phyloP scores from a whole-genome alignment of 805 yeast genomes.

The Jamesozyma gamospora region DNA sequence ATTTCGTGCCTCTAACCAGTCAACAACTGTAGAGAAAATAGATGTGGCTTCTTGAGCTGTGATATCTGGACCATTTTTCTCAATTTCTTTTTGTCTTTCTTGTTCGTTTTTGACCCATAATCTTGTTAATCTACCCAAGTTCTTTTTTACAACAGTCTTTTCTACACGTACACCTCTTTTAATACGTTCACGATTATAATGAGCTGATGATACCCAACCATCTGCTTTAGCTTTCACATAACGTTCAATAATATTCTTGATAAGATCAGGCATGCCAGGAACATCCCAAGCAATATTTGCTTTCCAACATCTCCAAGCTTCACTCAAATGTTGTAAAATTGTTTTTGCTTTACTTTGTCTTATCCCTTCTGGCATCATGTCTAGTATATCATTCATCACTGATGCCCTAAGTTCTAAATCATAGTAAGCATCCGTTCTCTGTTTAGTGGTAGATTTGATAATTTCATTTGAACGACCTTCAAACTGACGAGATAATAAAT shows the following conservation, averaged over 20 bases:
- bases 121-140: conserved; percentile 82
- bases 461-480: conserved; percentile 93
- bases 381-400: conserved; percentile 90
- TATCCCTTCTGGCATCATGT: conserved; percentile 93
- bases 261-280: conserved; percentile 89
- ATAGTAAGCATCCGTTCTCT: conserved; percentile 87
- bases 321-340: conserved; percentile 85
- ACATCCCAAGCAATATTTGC: conserved; percentile 98
- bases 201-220: conserved; percentile 92
- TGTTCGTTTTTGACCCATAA: conserved; percentile 91
- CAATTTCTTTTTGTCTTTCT: conserved; percentile 69
- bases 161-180: conserved; percentile 86
- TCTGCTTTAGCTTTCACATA: conserved; percentile 93
- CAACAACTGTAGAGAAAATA: conserved; percentile 76
- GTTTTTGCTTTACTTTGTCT: conserved; percentile 80
- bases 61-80: conserved; percentile 79
- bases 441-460: conserved; percentile 90
- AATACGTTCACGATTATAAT: conserved; percentile 81
- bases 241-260: conserved; percentile 75
- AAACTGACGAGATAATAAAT: conserved; percentile 81
- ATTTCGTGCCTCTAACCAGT: conserved; percentile 78
- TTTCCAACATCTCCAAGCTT: conserved; percentile 99
- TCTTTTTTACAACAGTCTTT: conserved; percentile 88
- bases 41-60: conserved; percentile 82
- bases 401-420: conserved; percentile 89